Evolutionary conservation across 306 rosid species (phyloP).

Genomic region (Cyamopsis tetragonoloba): DNA sequence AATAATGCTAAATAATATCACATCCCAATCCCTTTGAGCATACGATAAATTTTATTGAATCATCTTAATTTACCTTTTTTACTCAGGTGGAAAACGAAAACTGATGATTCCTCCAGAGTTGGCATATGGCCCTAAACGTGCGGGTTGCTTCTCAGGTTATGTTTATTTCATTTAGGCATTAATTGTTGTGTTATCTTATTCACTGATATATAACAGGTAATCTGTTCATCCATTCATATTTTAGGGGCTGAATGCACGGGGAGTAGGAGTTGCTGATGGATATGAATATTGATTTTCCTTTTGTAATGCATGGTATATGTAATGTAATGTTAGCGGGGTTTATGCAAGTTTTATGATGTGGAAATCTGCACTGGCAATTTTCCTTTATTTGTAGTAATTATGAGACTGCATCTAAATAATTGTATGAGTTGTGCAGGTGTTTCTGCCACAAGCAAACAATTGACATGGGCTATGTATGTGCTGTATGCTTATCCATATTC

Average conservation of each 20-base stretch:
- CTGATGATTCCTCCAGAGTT: conserved; percentile 79
- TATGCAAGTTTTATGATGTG: neutral
- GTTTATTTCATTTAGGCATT: conserved; percentile 3
- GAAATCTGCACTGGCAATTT: neutral
- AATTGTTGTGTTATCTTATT: neutral
- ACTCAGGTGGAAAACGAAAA: conserved; percentile 81
- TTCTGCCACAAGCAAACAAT: conserved; percentile 98
- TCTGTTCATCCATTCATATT: too few species aligned
- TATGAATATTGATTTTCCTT: neutral
- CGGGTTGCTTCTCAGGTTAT: conserved; percentile 90
- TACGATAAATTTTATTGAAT: neutral
- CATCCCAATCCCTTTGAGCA: conserved; percentile 11
- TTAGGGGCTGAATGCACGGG: too few species aligned
- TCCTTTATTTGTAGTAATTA: conserved; percentile 21
- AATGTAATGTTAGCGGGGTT: conserved; percentile 3
- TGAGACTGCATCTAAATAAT: too few species aligned
- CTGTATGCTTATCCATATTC: conserved; percentile 95
- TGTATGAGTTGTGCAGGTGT: conserved; percentile 67
- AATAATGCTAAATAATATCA: too few species aligned
- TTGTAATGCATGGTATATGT: neutral
- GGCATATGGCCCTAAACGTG: conserved; percentile 99
- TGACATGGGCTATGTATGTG: conserved; percentile 92
- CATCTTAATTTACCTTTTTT: conserved; percentile 7
- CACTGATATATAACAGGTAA: too few species aligned
- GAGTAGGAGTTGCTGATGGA: too few species aligned